phyloP scores from a whole-genome alignment of 129 eudicot genomes.

The Flaveria linearis region DNA sequence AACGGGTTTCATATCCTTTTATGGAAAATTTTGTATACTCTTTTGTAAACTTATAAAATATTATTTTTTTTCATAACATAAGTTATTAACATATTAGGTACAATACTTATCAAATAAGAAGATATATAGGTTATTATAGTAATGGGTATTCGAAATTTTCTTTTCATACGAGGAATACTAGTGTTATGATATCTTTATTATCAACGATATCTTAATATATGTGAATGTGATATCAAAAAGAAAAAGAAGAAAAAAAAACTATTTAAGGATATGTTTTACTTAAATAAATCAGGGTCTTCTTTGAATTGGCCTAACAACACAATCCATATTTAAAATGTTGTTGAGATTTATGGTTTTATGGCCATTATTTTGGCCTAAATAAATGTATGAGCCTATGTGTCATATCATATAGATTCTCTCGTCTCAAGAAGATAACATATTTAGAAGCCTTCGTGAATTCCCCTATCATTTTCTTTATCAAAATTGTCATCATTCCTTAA shows the following conservation, averaged over 20 bases:
- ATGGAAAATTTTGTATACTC: too few relatives aligned
- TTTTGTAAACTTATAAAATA: too few relatives aligned
- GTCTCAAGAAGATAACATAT: conserved; percentile 30
- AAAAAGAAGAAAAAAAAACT: not conserved
- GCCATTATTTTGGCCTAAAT: conserved; percentile 25
- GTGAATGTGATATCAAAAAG: too few relatives aligned
- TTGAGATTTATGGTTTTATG: conserved; percentile 27
- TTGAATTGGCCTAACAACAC: not conserved
- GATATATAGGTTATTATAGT: too few relatives aligned
- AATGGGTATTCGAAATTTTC: too few relatives aligned
- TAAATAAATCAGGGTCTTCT: not conserved
- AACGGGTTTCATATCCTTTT: too few relatives aligned
- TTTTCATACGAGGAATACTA: too few relatives aligned
- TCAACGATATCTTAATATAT: too few relatives aligned
- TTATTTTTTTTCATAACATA: too few relatives aligned
- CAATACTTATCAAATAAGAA: too few relatives aligned
- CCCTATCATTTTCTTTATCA: conserved; percentile 46
- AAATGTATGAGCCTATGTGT: conserved; percentile 23
- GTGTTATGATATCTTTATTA: too few relatives aligned
- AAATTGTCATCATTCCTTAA: conserved; percentile 31
- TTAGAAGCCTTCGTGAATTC: conserved; percentile 40
- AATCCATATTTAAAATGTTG: conserved; percentile 6
- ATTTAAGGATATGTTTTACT: not conserved
- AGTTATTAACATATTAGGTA: too few relatives aligned
- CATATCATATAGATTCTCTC: conserved; percentile 39